phyloP scores from a whole-genome alignment of 2,329 filamentous ascomycete species.

The Neofusicoccum ribis region DNA sequence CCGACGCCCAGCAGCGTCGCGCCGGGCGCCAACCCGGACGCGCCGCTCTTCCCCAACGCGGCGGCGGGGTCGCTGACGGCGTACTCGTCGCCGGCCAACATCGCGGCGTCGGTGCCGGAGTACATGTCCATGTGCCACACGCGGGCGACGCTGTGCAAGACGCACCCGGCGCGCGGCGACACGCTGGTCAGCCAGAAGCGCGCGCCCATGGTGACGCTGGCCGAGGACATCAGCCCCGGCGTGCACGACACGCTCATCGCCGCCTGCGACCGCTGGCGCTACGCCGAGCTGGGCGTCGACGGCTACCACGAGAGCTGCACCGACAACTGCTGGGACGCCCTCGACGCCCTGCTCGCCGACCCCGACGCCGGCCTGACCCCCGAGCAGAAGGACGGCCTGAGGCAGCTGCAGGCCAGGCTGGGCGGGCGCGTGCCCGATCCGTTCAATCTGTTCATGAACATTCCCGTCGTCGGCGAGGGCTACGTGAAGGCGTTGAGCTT shows the following conservation, averaged over 20 bases:
- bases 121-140: conserved; percentile 50
- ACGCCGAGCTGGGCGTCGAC: conserved; percentile 44
- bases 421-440: conserved; percentile 2
- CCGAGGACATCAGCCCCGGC: conserved; percentile 48
- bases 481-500: not conserved
- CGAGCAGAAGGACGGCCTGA: conserved; percentile 43
- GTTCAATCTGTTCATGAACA: conserved; percentile 9
- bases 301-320: conserved; percentile 48
- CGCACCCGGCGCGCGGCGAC: conserved; percentile 38
- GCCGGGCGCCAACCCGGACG: not conserved
- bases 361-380: conserved; percentile 46
- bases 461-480: not conserved
- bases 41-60: conserved; percentile 31
- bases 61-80: conserved; percentile 48
- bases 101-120: conserved; percentile 37
- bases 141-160: conserved; percentile 34
- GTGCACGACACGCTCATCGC: conserved; percentile 50
- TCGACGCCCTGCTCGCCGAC: conserved; percentile 28
- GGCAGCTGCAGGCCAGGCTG: conserved; percentile 6
- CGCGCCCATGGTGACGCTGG: conserved; percentile 46
- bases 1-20: conserved; percentile 21
- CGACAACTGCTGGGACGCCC: conserved; percentile 29
- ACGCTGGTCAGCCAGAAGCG: conserved; percentile 47
- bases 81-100: conserved; percentile 46
- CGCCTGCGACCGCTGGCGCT: conserved; percentile 48